A percentile compares a stretch with the other conserved stretches of the same genome.
These are phyloP conservation scores for Calonectria hongkongensis DNA, from an alignment of 2,329 filamentous ascomycete genomes.

Conservation along the genomic window DNA sequence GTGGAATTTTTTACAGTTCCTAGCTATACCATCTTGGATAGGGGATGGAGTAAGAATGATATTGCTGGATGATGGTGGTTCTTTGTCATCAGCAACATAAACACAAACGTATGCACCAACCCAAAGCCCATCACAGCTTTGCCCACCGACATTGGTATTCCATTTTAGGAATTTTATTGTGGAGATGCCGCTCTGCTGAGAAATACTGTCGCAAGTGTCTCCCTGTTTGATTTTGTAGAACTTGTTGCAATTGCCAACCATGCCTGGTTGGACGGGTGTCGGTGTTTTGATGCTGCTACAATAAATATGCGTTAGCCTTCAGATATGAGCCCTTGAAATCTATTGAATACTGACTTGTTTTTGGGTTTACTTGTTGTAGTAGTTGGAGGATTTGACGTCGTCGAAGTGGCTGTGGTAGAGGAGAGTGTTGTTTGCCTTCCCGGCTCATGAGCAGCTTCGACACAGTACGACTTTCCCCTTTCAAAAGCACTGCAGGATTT, in stretches of 20 bases:
- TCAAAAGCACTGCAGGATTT: not conserved
- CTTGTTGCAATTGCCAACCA: constrained; percentile 4
- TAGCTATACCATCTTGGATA: not conserved
- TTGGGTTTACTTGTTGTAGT: not conserved
- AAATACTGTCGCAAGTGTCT: not conserved
- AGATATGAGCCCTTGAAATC: no score
- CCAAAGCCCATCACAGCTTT: not conserved
- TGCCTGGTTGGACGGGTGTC: not conserved
- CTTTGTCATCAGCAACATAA: not conserved
- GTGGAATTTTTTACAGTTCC: constrained; percentile 1
- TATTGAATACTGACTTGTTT: not conserved
- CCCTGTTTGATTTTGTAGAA: not conserved
- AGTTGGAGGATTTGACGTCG: not conserved
- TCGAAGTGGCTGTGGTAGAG: not conserved
- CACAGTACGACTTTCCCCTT: not conserved
- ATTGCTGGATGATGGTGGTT: not conserved
- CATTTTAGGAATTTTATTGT: not conserved
- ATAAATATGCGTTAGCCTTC: not conserved
- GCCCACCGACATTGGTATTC: not conserved
- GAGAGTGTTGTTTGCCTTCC: not conserved
- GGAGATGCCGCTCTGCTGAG: not conserved
- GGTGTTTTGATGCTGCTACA: not conserved
- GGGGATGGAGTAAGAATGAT: not conserved
- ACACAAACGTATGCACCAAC: not conserved
- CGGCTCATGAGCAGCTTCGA: not conserved